phyloP scores from a whole-genome alignment of 2,329 filamentous ascomycete species.

The Pseudogymnoascus destructans region DNA sequence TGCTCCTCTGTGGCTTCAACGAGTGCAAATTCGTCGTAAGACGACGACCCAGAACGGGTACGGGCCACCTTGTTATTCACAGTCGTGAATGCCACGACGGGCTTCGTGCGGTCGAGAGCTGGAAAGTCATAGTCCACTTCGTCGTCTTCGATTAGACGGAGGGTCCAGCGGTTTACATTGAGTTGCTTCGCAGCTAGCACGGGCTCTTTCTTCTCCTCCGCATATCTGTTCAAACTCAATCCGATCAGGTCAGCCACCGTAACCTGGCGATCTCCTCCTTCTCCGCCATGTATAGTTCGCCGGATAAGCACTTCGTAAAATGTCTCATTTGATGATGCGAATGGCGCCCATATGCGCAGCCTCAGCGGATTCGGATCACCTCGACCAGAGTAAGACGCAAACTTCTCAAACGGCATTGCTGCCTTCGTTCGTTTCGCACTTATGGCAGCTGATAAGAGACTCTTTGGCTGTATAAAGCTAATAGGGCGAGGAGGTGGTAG shows the following conservation, averaged over 20 bases:
- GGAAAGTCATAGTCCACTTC: slow-evolving; percentile 81
- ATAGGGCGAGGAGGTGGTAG: slow-evolving; percentile 56
- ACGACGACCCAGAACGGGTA: slow-evolving; percentile 55
- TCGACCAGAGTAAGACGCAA: slow-evolving; percentile 63
- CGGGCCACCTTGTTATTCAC: slow-evolving; percentile 49
- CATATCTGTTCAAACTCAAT: slow-evolving; percentile 63
- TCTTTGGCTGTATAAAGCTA: slow-evolving; percentile 51
- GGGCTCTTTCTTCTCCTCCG: slow-evolving; percentile 62
- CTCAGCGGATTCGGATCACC: slow-evolving; percentile 64
- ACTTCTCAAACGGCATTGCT: slow-evolving; percentile 61
- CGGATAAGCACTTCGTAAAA: slow-evolving; percentile 61
- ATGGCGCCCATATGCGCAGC: slow-evolving; percentile 65
- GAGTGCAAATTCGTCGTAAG: slow-evolving; percentile 72
- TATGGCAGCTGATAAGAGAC: slow-evolving; percentile 57
- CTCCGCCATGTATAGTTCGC: slow-evolving; percentile 54
- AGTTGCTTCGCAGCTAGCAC: slow-evolving; percentile 49
- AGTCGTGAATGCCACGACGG: slow-evolving; percentile 66
- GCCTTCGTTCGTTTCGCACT: slow-evolving; percentile 59
- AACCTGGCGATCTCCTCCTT: slow-evolving; percentile 47
- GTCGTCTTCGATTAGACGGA: slow-evolving; percentile 73
- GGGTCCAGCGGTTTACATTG: slow-evolving; percentile 70
- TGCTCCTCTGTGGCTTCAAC: slow-evolving; percentile 58
- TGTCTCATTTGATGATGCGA: slow-evolving; percentile 49
- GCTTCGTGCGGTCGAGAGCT: slow-evolving; percentile 59
- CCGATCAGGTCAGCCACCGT: slow-evolving; percentile 74